Percentiles rank a stretch among this genome's conserved stretches.
phyloP scores from a whole-genome alignment of 202 grass and related monocot genomes.

The Elaeis oleifera region DNA sequence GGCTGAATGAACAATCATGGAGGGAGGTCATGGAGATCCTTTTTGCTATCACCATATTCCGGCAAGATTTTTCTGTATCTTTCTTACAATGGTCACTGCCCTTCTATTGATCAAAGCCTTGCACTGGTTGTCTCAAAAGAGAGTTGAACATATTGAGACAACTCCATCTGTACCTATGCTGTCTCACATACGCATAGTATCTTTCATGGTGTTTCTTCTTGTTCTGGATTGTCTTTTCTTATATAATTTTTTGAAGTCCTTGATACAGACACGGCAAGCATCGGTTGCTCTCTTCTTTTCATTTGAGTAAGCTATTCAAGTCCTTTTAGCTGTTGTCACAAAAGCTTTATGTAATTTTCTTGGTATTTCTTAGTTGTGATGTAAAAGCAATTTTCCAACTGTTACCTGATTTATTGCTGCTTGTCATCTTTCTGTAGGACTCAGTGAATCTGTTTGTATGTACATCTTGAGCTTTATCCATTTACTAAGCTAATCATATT shows the following conservation, averaged over 20 bases:
- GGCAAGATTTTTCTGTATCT: constrained; percentile 80
- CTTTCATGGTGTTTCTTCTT: constrained; percentile 76
- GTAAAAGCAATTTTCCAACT: background rate
- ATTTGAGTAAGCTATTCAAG: constrained; percentile 69
- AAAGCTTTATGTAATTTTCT: background rate
- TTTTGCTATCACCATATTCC: constrained; percentile 92
- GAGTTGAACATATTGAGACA: constrained; percentile 68
- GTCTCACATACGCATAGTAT: constrained; percentile 68
- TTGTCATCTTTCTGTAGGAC: too few relatives aligned
- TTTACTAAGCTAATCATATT: too few relatives aligned
- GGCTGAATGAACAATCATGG: constrained; percentile 92
- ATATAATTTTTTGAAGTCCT: constrained; percentile 47
- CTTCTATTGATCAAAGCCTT: constrained; percentile 26
- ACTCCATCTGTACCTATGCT: constrained; percentile 69
- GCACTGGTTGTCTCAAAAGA: constrained; percentile 29
- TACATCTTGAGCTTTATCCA: too few relatives aligned
- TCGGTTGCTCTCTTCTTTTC: constrained; percentile 89
- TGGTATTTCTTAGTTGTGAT: background rate
- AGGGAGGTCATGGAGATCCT: constrained; percentile 85
- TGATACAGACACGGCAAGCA: constrained; percentile 54
- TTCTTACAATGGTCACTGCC: constrained; percentile 47
- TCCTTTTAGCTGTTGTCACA: background rate
- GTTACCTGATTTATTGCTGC: too few relatives aligned
- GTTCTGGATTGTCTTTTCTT: constrained; percentile 62
- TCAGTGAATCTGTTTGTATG: too few relatives aligned